Base-by-base conservation (phyloP, 768 basidiomycete species). In the Russula ochroleuca region DNA sequence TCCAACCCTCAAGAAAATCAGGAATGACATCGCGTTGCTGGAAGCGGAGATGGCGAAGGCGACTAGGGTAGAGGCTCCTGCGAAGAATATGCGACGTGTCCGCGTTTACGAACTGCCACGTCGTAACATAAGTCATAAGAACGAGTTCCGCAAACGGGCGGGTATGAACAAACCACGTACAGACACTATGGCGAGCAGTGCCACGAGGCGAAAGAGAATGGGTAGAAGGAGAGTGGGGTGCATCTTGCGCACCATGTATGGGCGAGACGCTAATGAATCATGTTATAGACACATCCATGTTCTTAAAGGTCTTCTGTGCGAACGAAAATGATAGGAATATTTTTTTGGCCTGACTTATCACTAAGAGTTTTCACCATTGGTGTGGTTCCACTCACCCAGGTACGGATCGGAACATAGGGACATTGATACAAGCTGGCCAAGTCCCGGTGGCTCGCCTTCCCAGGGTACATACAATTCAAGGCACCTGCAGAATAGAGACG, bases 1-100 rank as follows among this genome's bases (percentile, higher is more conserved):
- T 77, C 86, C 86, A 90, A 54, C 73, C 77, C 2, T 76, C 75
- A 9, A 84, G 85, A 56, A 88, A 78, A 61, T 79, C 64, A 31
- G 19, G 19, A 37, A n/a, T 41, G 48, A 72, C 54, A 37, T 35
- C 53, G 45, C 59, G 53, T 47, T 62, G 47, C 6, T 57, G 41
- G 53, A 51, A 21, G 47, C 57, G 43, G 37, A 45, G 45, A 59
- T 63, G 62, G 28, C 50, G 59, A 37, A 43, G n/a, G 13, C 55
- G 65, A 41, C 37, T 38, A 35, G 31, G 35, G 1, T 43, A 31
- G 43, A 61, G 52, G 59, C 41, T 43, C 41, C 35, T 43, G 48
- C 49, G 43, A 47, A 63, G 50, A 58, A 8, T 21, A 13, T 50
- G 25, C 11, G 38, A 57, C 5, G 5, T 11, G 33, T 58, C 47